Percentiles rank a stretch among this genome's conserved stretches.
Evolutionary conservation across 163 green algal species (phyloP).

Genomic region (Scenedesmus sp.): DNA sequence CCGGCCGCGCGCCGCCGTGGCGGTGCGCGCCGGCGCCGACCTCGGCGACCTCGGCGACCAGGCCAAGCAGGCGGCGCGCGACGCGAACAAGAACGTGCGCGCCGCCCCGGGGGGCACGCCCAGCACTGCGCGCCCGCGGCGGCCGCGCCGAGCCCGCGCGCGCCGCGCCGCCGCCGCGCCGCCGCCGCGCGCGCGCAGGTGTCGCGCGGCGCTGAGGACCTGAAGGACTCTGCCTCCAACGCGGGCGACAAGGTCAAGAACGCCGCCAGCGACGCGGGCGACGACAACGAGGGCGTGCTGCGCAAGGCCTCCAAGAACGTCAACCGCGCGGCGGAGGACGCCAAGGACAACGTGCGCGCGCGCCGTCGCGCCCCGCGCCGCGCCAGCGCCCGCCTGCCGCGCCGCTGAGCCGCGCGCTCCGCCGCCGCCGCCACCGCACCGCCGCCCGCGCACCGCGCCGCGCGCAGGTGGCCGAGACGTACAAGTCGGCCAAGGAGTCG

Average conservation of each 20-base stretch:
- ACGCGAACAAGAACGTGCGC: constrained; percentile 21
- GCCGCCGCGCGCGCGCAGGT: neutral
- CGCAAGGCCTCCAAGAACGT: constrained; percentile 30
- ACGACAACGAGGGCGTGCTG: constrained; percentile 31
- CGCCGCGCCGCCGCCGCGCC: neutral
- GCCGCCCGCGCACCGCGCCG: too few relatives aligned
- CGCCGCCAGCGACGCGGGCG: neutral
- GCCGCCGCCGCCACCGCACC: too few relatives aligned
- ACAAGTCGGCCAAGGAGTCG: constrained; percentile 9
- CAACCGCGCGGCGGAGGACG: constrained; percentile 30
- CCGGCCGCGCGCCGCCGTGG: too few relatives aligned
- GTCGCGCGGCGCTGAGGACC: constrained; percentile 27
- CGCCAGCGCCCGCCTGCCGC: neutral
- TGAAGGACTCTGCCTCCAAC: constrained; percentile 16
- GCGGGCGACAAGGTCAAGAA: constrained; percentile 27
- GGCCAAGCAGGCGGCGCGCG: constrained; percentile 23
- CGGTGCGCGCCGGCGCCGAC: too few relatives aligned
- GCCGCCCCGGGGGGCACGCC: neutral
- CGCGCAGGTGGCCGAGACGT: constrained; percentile 6
- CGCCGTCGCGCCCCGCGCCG: neutral
- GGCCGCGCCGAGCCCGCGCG: neutral
- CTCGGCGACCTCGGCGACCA: too few relatives aligned
- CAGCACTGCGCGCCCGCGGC: neutral
- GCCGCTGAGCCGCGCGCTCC: neutral
- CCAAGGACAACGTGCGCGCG: constrained; percentile 23